A percentile compares a stretch with the other conserved stretches of the same genome.
Conservation (phyloP, 768 basidiomycete genomes). For the Mrakia hoshinonis region DNA sequence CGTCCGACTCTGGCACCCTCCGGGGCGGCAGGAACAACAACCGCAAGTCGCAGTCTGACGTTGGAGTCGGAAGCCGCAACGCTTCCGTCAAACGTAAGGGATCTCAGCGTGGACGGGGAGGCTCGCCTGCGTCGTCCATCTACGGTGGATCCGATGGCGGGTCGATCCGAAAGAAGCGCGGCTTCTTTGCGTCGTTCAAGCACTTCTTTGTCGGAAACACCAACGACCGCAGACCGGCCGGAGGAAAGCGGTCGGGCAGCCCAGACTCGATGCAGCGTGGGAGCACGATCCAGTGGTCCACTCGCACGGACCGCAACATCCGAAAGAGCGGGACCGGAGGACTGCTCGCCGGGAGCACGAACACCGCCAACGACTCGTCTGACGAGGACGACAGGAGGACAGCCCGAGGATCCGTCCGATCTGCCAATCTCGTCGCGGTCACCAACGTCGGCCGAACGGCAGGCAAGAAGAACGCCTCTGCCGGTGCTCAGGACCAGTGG, state of each 20-base stretch:
- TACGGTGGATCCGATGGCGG: constrained; percentile 17
- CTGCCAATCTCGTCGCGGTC: constrained; percentile 23
- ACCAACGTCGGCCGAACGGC: constrained; percentile 27
- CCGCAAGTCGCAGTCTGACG: constrained; percentile 24
- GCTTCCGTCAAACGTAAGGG: neutral
- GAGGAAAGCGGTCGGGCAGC: neutral
- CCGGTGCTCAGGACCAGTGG: constrained; percentile 13
- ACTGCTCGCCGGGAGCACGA: neutral
- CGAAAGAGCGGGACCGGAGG: constrained; percentile 6
- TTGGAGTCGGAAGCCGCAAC: constrained; percentile 5
- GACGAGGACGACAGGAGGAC: constrained; percentile 12
- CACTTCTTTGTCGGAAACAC: constrained; percentile 20
- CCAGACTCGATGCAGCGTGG: constrained; percentile 25
- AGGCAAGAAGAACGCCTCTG: constrained; percentile 3
- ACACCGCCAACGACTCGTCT: constrained; percentile 4
- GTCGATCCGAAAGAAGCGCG: constrained; percentile 22
- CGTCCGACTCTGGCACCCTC: constrained; percentile 25
- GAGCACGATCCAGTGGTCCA: constrained; percentile 17
- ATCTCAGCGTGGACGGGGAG: neutral
- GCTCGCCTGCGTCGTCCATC: constrained; percentile 9
- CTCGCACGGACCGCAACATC: constrained; percentile 26
- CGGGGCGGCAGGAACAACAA: neutral
- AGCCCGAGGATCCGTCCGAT: neutral
- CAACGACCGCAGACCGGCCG: neutral
- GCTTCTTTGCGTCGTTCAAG: constrained; percentile 26